Percentiles rank a stretch among this genome's conserved stretches.
These are phyloP conservation scores for Aegilops umbellulata DNA, from an alignment of 176 grass and related monocot species.

Conservation along the genomic window DNA sequence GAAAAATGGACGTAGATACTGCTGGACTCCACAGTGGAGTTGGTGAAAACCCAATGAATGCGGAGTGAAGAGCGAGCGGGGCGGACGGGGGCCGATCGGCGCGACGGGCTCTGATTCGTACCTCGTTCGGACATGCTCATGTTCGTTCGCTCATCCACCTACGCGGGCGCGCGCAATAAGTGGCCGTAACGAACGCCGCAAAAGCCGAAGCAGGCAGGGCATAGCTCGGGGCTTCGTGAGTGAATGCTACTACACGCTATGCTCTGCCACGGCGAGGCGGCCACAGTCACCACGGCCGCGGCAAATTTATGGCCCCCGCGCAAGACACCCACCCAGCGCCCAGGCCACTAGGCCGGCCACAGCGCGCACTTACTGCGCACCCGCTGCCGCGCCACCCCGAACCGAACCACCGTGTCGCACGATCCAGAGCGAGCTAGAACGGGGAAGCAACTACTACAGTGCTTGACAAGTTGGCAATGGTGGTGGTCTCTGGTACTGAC, in stretches of 20 bases:
- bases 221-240: neutral
- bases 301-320: neutral
- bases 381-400: neutral
- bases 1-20: neutral
- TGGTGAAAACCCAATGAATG: neutral
- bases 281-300: neutral
- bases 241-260: neutral
- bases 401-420: neutral
- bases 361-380: neutral
- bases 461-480: neutral
- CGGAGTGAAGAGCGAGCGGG: neutral
- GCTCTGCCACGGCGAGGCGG: neutral
- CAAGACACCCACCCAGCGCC: neutral
- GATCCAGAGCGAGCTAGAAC: neutral
- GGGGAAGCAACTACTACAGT: neutral
- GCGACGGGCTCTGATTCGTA: neutral
- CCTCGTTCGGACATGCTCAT: neutral
- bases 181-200: neutral
- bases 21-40: neutral
- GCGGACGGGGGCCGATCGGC: too few species aligned
- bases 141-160: neutral
- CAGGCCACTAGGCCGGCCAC: too few species aligned
- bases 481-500: constrained; percentile 12
- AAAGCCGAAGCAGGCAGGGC: neutral
- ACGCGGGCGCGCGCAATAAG: neutral